Evolutionary conservation across 768 basidiomycete species (phyloP).

Genomic region (Cyclocybe cylindracea): DNA sequence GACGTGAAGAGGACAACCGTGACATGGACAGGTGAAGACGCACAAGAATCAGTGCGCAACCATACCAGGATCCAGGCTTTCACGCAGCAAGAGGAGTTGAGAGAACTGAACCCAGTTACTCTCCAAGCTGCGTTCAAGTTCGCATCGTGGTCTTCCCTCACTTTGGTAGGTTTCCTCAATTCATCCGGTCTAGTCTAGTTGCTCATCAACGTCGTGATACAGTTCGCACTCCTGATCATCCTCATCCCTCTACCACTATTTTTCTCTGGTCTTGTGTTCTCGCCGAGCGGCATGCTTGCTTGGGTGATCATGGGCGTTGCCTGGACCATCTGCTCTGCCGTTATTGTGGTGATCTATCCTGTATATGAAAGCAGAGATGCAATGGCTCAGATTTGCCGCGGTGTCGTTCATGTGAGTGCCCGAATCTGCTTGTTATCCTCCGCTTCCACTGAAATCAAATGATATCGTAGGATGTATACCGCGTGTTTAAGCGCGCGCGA

Average conservation of each 20-base stretch:
- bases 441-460: too few species aligned
- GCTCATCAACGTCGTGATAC: background rate
- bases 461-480: too few species aligned
- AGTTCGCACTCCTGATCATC: constrained; percentile 67
- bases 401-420: too few species aligned
- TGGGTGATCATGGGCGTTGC: constrained; percentile 85
- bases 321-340: constrained; percentile 80
- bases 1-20: constrained; percentile 25
- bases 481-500: too few species aligned
- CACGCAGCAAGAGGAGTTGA: constrained; percentile 39
- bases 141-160: constrained; percentile 73
- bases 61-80: constrained; percentile 34
- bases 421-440: too few species aligned
- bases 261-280: constrained; percentile 75
- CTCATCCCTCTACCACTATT: constrained; percentile 86
- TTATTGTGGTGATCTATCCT: constrained; percentile 86
- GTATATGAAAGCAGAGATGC: constrained; percentile 81
- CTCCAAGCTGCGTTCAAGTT: constrained; percentile 79
- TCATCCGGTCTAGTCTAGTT: background rate
- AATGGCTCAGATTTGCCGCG: constrained; percentile 47
- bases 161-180: constrained; percentile 46
- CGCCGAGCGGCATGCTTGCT: constrained; percentile 60
- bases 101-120: constrained; percentile 63
- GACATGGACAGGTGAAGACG: constrained; percentile 34
- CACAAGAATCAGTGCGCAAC: constrained; percentile 19